Percentiles rank a stretch among this genome's conserved stretches.
phyloP scores from a whole-genome alignment of 2,329 filamentous ascomycete species.

The Orbilia javanica region DNA sequence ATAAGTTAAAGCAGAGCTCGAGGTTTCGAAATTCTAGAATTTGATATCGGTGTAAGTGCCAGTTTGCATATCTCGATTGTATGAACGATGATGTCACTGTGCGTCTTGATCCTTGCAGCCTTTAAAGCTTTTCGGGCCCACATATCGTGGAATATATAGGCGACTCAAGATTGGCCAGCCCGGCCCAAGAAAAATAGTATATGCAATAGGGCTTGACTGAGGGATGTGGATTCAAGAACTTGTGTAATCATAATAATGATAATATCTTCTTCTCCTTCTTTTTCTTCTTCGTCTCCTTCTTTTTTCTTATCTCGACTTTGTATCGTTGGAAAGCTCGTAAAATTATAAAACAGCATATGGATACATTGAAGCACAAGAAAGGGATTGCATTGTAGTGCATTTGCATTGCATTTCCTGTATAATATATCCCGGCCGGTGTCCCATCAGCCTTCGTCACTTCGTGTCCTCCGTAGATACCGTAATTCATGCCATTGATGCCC shows the following conservation, averaged over 20 bases:
- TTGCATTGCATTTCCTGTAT: not conserved
- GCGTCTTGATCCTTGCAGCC: slow-evolving; percentile 44
- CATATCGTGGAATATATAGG: slow-evolving; percentile 20
- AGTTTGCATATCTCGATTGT: slow-evolving; percentile 8
- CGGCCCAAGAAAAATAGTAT: not conserved
- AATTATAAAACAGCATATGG: too few species aligned
- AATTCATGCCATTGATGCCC: slow-evolving; percentile 39
- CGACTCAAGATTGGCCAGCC: slow-evolving; percentile 9
- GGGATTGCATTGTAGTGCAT: not conserved
- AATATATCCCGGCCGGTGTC: slow-evolving; percentile 1
- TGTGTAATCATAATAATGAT: not conserved
- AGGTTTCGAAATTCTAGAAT: not conserved
- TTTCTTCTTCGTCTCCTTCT: too few species aligned
- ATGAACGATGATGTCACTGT: slow-evolving; percentile 51
- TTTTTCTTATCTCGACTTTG: not conserved
- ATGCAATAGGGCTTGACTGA: too few species aligned
- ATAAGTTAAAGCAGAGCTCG: slow-evolving; percentile 1
- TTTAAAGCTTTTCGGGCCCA: slow-evolving; percentile 17
- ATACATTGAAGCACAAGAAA: slow-evolving; percentile 5
- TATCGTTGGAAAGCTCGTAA: slow-evolving; percentile 1
- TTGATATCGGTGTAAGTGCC: not conserved
- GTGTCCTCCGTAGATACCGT: slow-evolving; percentile 22
- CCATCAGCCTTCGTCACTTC: slow-evolving; percentile 17
- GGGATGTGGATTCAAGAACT: not conserved
- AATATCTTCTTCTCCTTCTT: too few species aligned